Evolutionary conservation across 768 basidiomycete species (phyloP), one percentile per base, ranked within the genome.

Genomic region (Collybia mongolica): DNA sequence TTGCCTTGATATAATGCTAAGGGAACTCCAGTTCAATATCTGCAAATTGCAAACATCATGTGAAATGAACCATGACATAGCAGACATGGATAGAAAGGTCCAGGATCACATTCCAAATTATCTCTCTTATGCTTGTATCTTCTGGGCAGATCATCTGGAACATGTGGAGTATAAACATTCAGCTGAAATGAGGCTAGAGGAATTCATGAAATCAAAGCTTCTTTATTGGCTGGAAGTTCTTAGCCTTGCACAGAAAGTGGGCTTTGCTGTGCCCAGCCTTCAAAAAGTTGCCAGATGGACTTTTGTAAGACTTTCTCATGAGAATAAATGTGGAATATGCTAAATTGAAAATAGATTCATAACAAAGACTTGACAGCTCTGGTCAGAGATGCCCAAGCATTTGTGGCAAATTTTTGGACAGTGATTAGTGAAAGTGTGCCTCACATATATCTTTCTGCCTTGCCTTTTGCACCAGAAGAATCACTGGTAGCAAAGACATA

Each of bases 211-310:
- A 4, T 4, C 35, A 3, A 39, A 49, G 14, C 52, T 52, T 24
- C 42, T 58, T 0, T 56, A 48, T 24, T 61, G 60, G 60, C 52
- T 61, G 22, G 60, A 61, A 39, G 53, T 50, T 26, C 44, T 58
- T 37, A 60, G n/a, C n/a, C n/a, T n/a, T n/a, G n/a, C n/a, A n/a
- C n/a, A n/a, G n/a, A n/a, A n/a, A n/a, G n/a, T n/a, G n/a, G n/a
- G n/a, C n/a, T n/a, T n/a, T n/a, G n/a, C n/a, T n/a, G n/a, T n/a
- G n/a, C n/a, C n/a, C n/a, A n/a, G n/a, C n/a, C n/a, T n/a, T n/a
- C n/a, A n/a, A n/a, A n/a, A n/a, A n/a, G n/a, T n/a, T n/a, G n/a
- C n/a, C n/a, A n/a, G n/a, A n/a, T n/a, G n/a, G n/a, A n/a, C n/a
- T n/a, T n/a, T n/a, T n/a, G n/a, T n/a, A n/a, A n/a, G n/a, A n/a